Percentiles rank a stretch among this genome's conserved stretches.
Evolutionary conservation across 495 filamentous ascomycete genomes (phyloP).

Genomic region (Lepidopterella palustris): DNA sequence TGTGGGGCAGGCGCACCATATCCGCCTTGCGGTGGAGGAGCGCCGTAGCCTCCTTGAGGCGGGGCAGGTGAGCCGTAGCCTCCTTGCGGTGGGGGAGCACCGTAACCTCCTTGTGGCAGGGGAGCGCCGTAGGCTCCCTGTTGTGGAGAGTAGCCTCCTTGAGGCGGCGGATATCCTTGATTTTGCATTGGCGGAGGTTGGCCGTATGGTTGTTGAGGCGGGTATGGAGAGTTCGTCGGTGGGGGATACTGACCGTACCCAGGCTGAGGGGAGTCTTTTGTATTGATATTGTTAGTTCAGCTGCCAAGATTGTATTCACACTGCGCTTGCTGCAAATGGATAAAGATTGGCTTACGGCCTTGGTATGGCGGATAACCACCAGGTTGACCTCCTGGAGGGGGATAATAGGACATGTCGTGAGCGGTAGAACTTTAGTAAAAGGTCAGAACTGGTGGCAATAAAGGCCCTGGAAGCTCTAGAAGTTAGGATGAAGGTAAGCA

Average conservation of each 20-base stretch:
- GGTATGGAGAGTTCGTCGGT: slow-evolving; percentile 1
- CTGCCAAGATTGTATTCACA: slow-evolving; percentile 1
- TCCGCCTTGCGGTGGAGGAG: slow-evolving; percentile 4
- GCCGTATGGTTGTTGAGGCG: slow-evolving; percentile 19
- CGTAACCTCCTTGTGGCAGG: slow-evolving; percentile 10
- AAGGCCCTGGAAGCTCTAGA: too few species aligned
- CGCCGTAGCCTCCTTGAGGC: slow-evolving; percentile 3
- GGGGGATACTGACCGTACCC: slow-evolving; percentile 21
- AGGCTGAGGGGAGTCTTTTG: slow-evolving; percentile 8
- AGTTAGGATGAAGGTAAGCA: too few species aligned
- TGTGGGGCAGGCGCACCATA: slow-evolving; percentile 9
- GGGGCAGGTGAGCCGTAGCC: not conserved
- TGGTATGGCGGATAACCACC: slow-evolving; percentile 21
- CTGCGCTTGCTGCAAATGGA: not conserved
- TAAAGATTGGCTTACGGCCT: slow-evolving; percentile 3
- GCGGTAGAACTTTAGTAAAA: too few species aligned
- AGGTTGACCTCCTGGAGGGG: slow-evolving; percentile 2
- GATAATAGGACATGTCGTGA: slow-evolving; percentile 9
- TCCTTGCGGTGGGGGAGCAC: not conserved
- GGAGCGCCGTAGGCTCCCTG: slow-evolving; percentile 1
- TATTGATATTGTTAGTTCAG: slow-evolving; percentile 6
- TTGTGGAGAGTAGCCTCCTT: slow-evolving; percentile 8
- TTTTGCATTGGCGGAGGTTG: slow-evolving; percentile 29
- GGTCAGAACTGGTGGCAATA: too few species aligned
- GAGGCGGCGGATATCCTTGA: slow-evolving; percentile 22